A percentile compares a stretch with the other conserved stretches of the same genome.
phyloP scores from a whole-genome alignment of 495 filamentous ascomycete genomes.

The Tuber indicum region DNA sequence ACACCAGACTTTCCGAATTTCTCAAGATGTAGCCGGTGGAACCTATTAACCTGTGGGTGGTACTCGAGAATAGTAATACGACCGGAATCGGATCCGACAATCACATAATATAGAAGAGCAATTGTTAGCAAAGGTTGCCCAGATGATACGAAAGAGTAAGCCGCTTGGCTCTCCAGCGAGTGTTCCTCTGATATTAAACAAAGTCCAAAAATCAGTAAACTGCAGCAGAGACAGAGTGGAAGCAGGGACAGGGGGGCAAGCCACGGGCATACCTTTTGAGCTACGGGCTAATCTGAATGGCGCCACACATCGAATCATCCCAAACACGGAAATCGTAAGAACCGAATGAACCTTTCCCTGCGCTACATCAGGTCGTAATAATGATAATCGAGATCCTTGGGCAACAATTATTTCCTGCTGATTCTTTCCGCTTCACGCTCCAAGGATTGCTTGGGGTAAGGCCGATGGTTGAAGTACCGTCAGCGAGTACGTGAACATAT shows the following conservation, averaged over 20 bases:
- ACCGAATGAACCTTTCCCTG: slow-evolving; percentile 79
- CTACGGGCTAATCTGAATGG: slow-evolving; percentile 87
- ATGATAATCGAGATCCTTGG: slow-evolving; percentile 78
- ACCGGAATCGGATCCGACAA: slow-evolving; percentile 90
- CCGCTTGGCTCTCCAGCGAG: slow-evolving; percentile 10
- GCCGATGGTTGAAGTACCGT: slow-evolving; percentile 87
- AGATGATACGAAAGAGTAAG: slow-evolving; percentile 10
- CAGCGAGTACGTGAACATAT: slow-evolving; percentile 95
- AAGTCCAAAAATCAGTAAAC: slow-evolving; percentile 71
- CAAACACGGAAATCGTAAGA: slow-evolving; percentile 87
- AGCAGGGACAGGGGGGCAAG: slow-evolving; percentile 24
- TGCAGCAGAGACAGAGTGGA: slow-evolving; percentile 61
- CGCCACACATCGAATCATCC: slow-evolving; percentile 80
- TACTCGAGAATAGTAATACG: slow-evolving; percentile 93
- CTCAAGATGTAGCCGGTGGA: slow-evolving; percentile 84
- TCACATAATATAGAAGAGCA: slow-evolving; percentile 75
- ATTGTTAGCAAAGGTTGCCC: slow-evolving; percentile 55
- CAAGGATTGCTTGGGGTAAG: slow-evolving; percentile 79
- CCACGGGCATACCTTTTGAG: slow-evolving; percentile 77
- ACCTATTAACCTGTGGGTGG: slow-evolving; percentile 74
- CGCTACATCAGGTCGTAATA: slow-evolving; percentile 76
- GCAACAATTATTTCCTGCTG: slow-evolving; percentile 96
- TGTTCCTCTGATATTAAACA: slow-evolving; percentile 39
- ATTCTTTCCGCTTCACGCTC: slow-evolving; percentile 88
- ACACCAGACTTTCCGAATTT: slow-evolving; percentile 98